These are phyloP conservation scores for Paraglomus occultum DNA, from an alignment of 192 early-diverging fungal genomes.

Conservation along the genomic window DNA sequence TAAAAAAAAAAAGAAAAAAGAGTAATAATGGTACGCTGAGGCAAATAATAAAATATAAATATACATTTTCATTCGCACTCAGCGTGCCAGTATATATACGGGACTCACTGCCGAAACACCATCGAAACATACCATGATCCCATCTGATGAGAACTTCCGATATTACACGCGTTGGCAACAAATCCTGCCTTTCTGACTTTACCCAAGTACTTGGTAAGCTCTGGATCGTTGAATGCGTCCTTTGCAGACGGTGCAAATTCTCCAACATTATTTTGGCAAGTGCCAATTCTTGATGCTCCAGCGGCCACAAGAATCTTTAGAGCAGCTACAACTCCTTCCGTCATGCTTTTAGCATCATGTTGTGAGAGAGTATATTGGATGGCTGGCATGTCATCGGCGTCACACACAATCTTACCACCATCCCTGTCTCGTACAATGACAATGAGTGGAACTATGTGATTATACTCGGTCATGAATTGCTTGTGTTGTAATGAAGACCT, in stretches of 20 bases:
- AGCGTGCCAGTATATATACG: too few species aligned
- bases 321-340: constrained; percentile 45
- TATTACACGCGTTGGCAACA: constrained; percentile 30
- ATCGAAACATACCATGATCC: constrained; percentile 47
- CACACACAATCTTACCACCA: constrained; percentile 43
- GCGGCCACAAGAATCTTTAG: constrained; percentile 58
- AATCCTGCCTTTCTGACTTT: constrained; percentile 36
- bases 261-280: constrained; percentile 48
- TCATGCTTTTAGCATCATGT: constrained; percentile 49
- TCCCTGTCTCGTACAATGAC: constrained; percentile 64
- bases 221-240: constrained; percentile 37
- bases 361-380: constrained; percentile 52
- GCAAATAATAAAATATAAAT: not conserved
- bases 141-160: constrained; percentile 69
- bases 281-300: constrained; percentile 58
- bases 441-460: constrained; percentile 49
- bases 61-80: too few species aligned
- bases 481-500: constrained; percentile 50
- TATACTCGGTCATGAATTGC: constrained; percentile 45
- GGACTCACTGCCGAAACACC: too few species aligned
- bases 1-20: constrained; percentile 1
- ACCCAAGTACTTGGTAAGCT: constrained; percentile 33
- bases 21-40: not conserved
- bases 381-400: constrained; percentile 40
- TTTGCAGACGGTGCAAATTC: constrained; percentile 34